These are phyloP conservation scores for Carex littledalei DNA, from an alignment of 176 grass and related monocot genomes.

Conservation along the genomic window DNA sequence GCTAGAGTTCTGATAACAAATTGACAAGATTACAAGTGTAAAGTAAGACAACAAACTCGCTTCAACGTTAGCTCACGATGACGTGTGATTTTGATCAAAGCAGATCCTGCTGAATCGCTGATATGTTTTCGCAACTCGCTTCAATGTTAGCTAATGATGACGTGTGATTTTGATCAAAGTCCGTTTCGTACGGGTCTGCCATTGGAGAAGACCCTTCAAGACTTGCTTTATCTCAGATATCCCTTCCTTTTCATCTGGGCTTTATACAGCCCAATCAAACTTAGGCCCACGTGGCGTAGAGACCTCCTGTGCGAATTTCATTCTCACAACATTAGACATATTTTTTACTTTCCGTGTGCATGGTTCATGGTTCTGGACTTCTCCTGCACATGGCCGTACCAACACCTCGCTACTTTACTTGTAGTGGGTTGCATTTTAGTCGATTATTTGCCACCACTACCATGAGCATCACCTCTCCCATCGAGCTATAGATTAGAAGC, in stretches of 20 bases:
- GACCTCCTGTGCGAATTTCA: no score
- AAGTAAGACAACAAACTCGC: no score
- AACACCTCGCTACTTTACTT: background rate
- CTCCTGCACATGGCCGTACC: background rate
- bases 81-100: background rate
- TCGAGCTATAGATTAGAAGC: background rate
- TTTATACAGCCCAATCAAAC: background rate
- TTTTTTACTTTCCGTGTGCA: background rate
- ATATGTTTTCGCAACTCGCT: no score
- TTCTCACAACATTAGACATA: no score
- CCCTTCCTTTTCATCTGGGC: background rate
- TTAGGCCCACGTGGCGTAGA: no score
- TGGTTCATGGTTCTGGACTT: background rate
- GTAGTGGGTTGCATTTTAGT: background rate
- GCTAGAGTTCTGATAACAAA: background rate
- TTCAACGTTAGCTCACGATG: background rate
- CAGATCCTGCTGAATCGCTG: background rate
- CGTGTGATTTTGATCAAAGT: no score
- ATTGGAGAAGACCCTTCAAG: no score
- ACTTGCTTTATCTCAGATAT: no score
- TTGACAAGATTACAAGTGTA: no score
- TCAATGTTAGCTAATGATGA: no score
- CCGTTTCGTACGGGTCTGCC: no score
- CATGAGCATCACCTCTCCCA: background rate
- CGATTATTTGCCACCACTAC: background rate